phyloP scores from a whole-genome alignment of 257 asterid genomes.

The Anisodus acutangulus region DNA sequence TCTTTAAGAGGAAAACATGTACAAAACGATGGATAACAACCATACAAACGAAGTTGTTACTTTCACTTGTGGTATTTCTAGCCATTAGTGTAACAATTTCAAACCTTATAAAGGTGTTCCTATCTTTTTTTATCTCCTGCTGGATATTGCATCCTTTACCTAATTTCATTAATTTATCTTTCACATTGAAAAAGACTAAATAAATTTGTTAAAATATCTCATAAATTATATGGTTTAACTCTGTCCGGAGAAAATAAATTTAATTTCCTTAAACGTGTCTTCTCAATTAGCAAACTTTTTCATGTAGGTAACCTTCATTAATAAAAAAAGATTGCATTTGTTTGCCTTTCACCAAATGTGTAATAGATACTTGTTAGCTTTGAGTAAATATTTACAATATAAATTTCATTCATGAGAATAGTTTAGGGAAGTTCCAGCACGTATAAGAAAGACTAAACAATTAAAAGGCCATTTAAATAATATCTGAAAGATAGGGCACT shows the following conservation, averaged over 20 bases:
- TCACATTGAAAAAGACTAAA: neutral
- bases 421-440: neutral
- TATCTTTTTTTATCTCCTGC: neutral
- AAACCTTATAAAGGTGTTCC: neutral
- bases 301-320: neutral
- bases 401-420: no score
- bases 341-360: neutral
- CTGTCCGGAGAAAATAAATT: no score
- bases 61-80: neutral
- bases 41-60: neutral
- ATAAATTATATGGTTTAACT: neutral
- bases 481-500: neutral
- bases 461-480: neutral
- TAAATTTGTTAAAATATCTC: neutral
- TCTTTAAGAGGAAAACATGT: neutral
- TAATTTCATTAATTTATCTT: neutral
- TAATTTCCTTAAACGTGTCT: neutral
- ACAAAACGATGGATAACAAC: neutral
- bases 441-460: neutral
- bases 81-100: neutral
- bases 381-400: no score
- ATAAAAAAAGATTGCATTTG: neutral
- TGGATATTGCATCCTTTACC: neutral
- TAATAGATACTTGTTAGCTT: no score
- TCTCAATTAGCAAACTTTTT: neutral